Percentiles rank a stretch among this genome's conserved stretches.
These are phyloP conservation scores for Bidens hawaiensis DNA, from an alignment of 140 eudicot species.

Conservation along the genomic window DNA sequence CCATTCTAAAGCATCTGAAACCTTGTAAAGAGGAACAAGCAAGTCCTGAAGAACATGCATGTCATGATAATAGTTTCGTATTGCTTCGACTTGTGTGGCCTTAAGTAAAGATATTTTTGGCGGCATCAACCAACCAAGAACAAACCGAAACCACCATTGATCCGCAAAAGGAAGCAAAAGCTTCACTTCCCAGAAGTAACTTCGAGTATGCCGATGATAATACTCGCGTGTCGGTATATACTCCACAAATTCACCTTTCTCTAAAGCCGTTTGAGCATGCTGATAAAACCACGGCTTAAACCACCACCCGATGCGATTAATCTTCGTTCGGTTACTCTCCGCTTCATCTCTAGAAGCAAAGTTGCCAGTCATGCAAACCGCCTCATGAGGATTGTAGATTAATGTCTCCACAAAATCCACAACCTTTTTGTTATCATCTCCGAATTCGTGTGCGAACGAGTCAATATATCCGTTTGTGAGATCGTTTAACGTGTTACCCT, in stretches of 20 bases:
- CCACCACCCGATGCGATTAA: slow-evolving; percentile 77
- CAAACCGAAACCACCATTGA: slow-evolving; percentile 77
- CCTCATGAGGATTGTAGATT: slow-evolving; percentile 63
- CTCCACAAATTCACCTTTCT: slow-evolving; percentile 77
- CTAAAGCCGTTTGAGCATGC: slow-evolving; percentile 67
- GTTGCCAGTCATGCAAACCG: slow-evolving; percentile 64
- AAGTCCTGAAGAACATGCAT: slow-evolving; percentile 90
- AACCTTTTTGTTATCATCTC: slow-evolving; percentile 51
- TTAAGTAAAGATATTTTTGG: slow-evolving; percentile 86
- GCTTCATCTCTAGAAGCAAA: slow-evolving; percentile 78
- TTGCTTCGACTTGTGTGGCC: slow-evolving; percentile 88
- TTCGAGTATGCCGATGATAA: slow-evolving; percentile 86
- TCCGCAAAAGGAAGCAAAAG: slow-evolving; percentile 84
- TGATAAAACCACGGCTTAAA: slow-evolving; percentile 90
- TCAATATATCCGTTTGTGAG: slow-evolving; percentile 64
- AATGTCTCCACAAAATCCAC: slow-evolving; percentile 75
- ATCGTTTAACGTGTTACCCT: slow-evolving; percentile 44
- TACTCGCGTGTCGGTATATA: slow-evolving; percentile 79
- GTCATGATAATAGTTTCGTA: slow-evolving; percentile 85
- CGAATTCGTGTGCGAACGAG: slow-evolving; percentile 64
- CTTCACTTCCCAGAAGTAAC: slow-evolving; percentile 89
- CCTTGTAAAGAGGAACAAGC: slow-evolving; percentile 91
- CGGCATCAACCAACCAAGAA: slow-evolving; percentile 90
- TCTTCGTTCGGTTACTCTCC: slow-evolving; percentile 51
- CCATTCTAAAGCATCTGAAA: slow-evolving; percentile 84